These are phyloP conservation scores for Nitzschia inconspicua DNA, from an alignment of 108 stramenopile species.

Conservation along the genomic window DNA sequence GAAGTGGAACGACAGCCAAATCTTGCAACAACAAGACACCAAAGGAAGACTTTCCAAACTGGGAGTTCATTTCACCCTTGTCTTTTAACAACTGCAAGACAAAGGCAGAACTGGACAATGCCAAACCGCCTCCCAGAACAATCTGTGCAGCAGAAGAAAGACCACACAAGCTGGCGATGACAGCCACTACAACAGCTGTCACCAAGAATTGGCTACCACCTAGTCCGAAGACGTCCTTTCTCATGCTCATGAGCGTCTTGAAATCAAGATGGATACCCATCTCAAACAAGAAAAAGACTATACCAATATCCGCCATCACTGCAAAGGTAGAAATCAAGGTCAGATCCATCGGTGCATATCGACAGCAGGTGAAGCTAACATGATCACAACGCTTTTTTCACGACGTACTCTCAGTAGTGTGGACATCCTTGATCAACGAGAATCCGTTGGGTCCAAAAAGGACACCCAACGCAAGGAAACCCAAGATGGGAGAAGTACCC, in stretches of 20 bases:
- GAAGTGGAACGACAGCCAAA: slow-evolving; percentile 89
- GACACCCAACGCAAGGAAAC: slow-evolving; percentile 81
- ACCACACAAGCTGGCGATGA: slow-evolving; percentile 45
- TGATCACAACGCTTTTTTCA: no score
- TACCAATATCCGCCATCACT: slow-evolving; percentile 90
- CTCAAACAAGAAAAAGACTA: slow-evolving; percentile 95
- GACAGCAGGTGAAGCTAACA: no score
- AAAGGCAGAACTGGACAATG: slow-evolving; percentile 90
- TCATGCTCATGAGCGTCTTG: slow-evolving; percentile 80
- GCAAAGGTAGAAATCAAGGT: no score
- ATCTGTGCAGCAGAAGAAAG: slow-evolving; percentile 64
- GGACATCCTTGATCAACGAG: slow-evolving; percentile 62
- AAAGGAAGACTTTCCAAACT: slow-evolving; percentile 86
- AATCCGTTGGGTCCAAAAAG: slow-evolving; percentile 84
- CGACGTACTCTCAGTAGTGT: no score
- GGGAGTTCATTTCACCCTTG: slow-evolving; percentile 77
- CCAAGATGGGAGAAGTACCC: slow-evolving; percentile 85
- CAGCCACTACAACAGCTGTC: slow-evolving; percentile 66
- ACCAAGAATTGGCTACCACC: slow-evolving; percentile 82
- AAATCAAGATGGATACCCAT: slow-evolving; percentile 94
- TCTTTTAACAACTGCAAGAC: slow-evolving; percentile 90
- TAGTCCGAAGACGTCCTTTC: slow-evolving; percentile 88
- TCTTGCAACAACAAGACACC: slow-evolving; percentile 92
- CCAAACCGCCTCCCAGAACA: slow-evolving; percentile 87
- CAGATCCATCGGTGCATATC: no score